Percentiles rank a stretch among this genome's conserved stretches.
Evolutionary conservation across 2,329 filamentous ascomycete species (phyloP).

Genomic region (Dothiorella sarmentorum): DNA sequence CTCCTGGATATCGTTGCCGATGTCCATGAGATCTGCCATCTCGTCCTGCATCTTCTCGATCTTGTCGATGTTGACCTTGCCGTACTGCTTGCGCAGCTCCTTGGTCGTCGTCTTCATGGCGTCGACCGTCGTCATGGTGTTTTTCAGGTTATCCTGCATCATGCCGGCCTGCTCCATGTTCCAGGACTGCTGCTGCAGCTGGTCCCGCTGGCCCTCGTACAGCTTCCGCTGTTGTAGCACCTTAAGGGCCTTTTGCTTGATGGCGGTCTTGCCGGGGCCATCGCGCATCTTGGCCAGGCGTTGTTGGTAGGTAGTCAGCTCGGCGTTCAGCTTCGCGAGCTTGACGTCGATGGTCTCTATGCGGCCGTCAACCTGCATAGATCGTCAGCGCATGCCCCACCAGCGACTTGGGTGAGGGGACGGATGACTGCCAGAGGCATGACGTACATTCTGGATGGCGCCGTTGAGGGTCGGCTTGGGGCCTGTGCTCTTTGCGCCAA

Average conservation of each 20-base stretch:
- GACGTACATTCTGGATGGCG: constrained; percentile 73
- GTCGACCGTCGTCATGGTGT: constrained; percentile 97
- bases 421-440: constrained; percentile 17
- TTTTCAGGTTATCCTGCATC: constrained; percentile 98
- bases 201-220: constrained; percentile 90
- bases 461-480: constrained; percentile 85
- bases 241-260: constrained; percentile 92
- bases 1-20: constrained; percentile 98
- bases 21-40: constrained; percentile 96
- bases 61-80: constrained; percentile 95
- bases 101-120: constrained; percentile 97
- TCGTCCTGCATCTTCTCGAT: constrained; percentile 98
- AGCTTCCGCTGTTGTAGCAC: constrained; percentile 89
- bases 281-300: constrained; percentile 92
- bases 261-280: constrained; percentile 85
- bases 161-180: constrained; percentile 98
- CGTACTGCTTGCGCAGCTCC: constrained; percentile 87
- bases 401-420: background rate
- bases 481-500: constrained; percentile 79
- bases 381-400: constrained; percentile 22
- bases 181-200: constrained; percentile 91
- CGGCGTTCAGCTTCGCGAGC: constrained; percentile 84
- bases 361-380: constrained; percentile 67
- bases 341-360: constrained; percentile 91
- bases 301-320: constrained; percentile 81